Evolutionary conservation across 148 eudicot species (phyloP).

Genomic region (Rhododendron griersonianum): DNA sequence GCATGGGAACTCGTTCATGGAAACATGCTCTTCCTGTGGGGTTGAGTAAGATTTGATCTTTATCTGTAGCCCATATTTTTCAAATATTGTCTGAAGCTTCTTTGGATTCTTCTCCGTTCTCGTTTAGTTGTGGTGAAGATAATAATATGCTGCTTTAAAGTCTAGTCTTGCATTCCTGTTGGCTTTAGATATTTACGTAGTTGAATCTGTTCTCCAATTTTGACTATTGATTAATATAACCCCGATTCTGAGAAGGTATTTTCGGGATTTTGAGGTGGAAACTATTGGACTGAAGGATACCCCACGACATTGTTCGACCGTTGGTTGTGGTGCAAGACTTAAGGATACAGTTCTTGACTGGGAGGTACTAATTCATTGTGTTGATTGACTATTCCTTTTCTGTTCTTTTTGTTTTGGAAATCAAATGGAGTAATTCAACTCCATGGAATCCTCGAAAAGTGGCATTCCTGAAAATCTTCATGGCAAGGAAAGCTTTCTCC

Average conservation of each 20-base stretch:
- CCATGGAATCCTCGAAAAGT: not conserved
- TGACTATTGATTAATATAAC: not conserved
- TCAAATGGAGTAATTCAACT: not conserved
- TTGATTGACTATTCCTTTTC: not conserved
- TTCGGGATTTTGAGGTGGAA: constrained; percentile 96
- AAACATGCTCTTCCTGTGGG: constrained; percentile 81
- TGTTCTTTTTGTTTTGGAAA: not conserved
- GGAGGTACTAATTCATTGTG: constrained; percentile 61
- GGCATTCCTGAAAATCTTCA: not conserved
- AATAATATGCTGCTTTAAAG: not conserved
- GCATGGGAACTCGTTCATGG: constrained; percentile 96
- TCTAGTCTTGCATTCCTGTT: not conserved
- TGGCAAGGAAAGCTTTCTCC: no score
- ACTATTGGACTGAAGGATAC: constrained; percentile 94
- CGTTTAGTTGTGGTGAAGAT: not conserved
- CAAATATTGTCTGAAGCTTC: not conserved
- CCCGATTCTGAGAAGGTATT: constrained; percentile 44
- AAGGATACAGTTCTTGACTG: constrained; percentile 95
- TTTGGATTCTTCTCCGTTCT: not conserved
- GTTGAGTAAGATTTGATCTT: constrained; percentile 59
- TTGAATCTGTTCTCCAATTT: not conserved
- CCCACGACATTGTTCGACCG: constrained; percentile 61
- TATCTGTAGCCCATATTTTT: constrained; percentile 2
- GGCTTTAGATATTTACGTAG: not conserved
- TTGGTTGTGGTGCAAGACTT: constrained; percentile 60